phyloP scores from a whole-genome alignment of 768 basidiomycete species.

The Antrodiella citrinella region DNA sequence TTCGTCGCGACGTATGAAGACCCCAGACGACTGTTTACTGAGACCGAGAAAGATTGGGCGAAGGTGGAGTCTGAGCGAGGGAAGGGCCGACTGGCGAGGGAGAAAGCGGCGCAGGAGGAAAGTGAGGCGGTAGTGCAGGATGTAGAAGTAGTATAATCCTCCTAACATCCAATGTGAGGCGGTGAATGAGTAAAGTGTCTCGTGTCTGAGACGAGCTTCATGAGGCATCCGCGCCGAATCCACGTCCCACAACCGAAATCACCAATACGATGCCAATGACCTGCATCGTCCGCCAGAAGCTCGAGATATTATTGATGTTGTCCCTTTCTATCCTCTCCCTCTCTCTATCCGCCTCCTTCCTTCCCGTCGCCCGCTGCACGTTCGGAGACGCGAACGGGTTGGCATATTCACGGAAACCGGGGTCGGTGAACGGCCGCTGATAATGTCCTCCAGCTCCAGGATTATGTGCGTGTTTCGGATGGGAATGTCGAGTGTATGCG shows the following conservation, averaged over 20 bases:
- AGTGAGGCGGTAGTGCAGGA: no score
- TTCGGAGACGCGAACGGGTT: constrained; percentile 21
- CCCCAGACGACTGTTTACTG: constrained; percentile 42
- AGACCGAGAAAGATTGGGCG: constrained; percentile 51
- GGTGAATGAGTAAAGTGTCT: no score
- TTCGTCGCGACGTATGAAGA: constrained; percentile 39
- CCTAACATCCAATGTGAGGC: no score
- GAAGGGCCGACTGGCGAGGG: constrained; percentile 65
- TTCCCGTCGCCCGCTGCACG: constrained; percentile 21
- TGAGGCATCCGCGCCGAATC: constrained; percentile 17
- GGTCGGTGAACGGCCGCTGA: constrained; percentile 7
- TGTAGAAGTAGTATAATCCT: no score
- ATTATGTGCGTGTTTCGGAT: constrained; percentile 11
- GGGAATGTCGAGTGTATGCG: constrained; percentile 7
- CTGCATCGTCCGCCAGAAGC: constrained; percentile 17
- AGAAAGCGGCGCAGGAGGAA: constrained; percentile 36
- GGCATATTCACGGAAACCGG: constrained; percentile 8
- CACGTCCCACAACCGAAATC: constrained; percentile 20
- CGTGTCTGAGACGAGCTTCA: no score
- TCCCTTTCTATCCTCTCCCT: constrained; percentile 10
- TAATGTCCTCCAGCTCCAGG: constrained; percentile 10
- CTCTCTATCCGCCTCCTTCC: constrained; percentile 3
- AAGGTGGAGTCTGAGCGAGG: constrained; percentile 64
- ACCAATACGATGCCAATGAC: constrained; percentile 22
- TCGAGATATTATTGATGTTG: constrained; percentile 13